A percentile compares a stretch with the other conserved stretches of the same genome.
Conservation (phyloP, 2,329 filamentous ascomycete species). For the Colletotrichum caudatum region DNA sequence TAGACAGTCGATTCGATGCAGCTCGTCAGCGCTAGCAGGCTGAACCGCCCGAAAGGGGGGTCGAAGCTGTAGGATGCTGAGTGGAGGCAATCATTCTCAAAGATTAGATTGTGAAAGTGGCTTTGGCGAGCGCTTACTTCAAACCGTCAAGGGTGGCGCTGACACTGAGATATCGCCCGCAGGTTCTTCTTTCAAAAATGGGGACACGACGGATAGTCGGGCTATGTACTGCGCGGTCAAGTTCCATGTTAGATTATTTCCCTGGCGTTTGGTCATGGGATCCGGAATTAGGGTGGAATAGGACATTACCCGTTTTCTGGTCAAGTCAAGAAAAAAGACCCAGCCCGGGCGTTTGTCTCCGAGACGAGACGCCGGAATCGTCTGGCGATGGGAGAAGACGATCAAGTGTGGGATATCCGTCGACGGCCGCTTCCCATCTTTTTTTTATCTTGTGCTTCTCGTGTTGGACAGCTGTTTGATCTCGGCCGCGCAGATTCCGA, state of each 20-base stretch:
- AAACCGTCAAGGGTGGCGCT: conserved; percentile 20
- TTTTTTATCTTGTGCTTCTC: neutral
- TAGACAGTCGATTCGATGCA: neutral
- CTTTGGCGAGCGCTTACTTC: conserved; percentile 11
- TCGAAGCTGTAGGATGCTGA: neutral
- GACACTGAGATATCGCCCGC: neutral
- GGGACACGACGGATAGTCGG: conserved; percentile 3
- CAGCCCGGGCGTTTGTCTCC: neutral
- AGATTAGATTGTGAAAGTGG: neutral
- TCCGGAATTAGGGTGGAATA: neutral
- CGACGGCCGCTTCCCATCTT: neutral
- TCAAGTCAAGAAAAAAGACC: neutral
- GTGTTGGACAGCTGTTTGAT: neutral
- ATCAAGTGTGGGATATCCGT: neutral
- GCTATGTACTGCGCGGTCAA: neutral
- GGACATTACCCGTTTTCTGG: neutral
- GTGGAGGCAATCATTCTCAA: neutral
- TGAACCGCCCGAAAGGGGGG: neutral
- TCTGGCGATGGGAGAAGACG: neutral
- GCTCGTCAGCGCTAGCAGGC: neutral
- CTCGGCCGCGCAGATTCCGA: neutral
- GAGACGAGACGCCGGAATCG: neutral
- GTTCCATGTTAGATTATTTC: neutral
- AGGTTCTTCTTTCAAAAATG: conserved; percentile 4
- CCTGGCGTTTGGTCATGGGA: neutral